Conservation (phyloP, 2,329 filamentous ascomycete genomes). For the Chaetoscypha palmicola region DNA sequence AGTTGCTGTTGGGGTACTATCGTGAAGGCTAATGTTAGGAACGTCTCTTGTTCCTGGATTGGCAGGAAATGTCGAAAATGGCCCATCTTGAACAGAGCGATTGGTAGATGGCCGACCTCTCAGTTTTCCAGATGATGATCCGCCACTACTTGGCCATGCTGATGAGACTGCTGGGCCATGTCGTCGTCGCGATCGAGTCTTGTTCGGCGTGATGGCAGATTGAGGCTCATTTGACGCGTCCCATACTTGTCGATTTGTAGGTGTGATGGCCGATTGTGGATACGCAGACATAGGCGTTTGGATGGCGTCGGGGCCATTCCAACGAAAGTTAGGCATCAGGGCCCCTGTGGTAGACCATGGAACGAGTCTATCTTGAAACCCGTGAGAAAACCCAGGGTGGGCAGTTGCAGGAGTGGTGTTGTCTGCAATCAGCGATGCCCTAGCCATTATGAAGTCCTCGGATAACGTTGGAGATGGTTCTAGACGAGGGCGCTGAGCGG, state of each 20-base stretch:
- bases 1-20: conserved; percentile 36
- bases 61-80: conserved; percentile 63
- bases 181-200: conserved; percentile 48
- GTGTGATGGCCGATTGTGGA: conserved; percentile 72
- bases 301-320: conserved; percentile 40
- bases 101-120: conserved; percentile 75
- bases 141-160: conserved; percentile 69
- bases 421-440: conserved; percentile 31
- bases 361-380: conserved; percentile 20
- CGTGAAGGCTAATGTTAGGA: conserved; percentile 38
- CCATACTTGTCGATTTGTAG: conserved; percentile 39
- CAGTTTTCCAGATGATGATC: conserved; percentile 59
- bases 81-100: conserved; percentile 56
- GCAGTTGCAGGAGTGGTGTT: conserved; percentile 36
- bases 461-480: conserved; percentile 42
- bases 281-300: conserved; percentile 62
- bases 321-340: conserved; percentile 30
- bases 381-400: conserved; percentile 25
- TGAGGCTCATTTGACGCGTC: conserved; percentile 53
- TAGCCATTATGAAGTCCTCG: conserved; percentile 33
- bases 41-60: conserved; percentile 45
- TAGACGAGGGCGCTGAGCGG: conserved; percentile 55
- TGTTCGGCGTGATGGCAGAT: conserved; percentile 66
- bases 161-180: conserved; percentile 86
- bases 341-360: conserved; percentile 26